These are phyloP conservation scores for Avena insularis DNA, from an alignment of 176 grass and related monocot species.

Conservation along the genomic window DNA sequence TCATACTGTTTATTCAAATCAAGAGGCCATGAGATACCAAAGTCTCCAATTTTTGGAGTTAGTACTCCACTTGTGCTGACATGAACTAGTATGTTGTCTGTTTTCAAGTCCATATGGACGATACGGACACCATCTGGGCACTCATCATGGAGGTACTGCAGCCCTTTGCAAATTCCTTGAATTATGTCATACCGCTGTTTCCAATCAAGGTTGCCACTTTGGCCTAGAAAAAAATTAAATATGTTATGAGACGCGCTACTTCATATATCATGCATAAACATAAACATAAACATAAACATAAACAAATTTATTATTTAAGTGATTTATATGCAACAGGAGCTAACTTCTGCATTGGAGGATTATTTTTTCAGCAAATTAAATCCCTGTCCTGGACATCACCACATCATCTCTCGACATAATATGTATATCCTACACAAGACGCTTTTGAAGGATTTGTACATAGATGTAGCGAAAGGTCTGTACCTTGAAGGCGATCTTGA, in stretches of 20 bases:
- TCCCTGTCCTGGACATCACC: too few species aligned
- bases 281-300: too few species aligned
- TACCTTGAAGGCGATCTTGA: not conserved
- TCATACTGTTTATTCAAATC: not conserved
- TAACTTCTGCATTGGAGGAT: too few species aligned
- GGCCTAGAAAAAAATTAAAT: not conserved
- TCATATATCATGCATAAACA: too few species aligned
- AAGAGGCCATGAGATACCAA: constrained; percentile 18
- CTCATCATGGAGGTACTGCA: constrained; percentile 28
- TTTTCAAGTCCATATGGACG: constrained; percentile 32
- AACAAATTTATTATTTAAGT: too few species aligned
- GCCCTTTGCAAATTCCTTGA: constrained; percentile 2
- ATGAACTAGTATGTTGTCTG: not conserved
- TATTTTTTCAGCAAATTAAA: too few species aligned
- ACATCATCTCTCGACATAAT: too few species aligned
- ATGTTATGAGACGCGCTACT: too few species aligned
- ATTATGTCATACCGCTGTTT: not conserved
- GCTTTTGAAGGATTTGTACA: too few species aligned
- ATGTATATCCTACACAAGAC: too few species aligned
- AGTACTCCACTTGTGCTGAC: not conserved
- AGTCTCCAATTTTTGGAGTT: constrained; percentile 13
- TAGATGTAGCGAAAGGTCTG: too few species aligned
- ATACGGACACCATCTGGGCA: constrained; percentile 4
- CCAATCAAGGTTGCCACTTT: not conserved
- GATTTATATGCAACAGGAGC: too few species aligned